phyloP scores from a whole-genome alignment of 192 early-diverging fungal species.

The Mortierella alpina region DNA sequence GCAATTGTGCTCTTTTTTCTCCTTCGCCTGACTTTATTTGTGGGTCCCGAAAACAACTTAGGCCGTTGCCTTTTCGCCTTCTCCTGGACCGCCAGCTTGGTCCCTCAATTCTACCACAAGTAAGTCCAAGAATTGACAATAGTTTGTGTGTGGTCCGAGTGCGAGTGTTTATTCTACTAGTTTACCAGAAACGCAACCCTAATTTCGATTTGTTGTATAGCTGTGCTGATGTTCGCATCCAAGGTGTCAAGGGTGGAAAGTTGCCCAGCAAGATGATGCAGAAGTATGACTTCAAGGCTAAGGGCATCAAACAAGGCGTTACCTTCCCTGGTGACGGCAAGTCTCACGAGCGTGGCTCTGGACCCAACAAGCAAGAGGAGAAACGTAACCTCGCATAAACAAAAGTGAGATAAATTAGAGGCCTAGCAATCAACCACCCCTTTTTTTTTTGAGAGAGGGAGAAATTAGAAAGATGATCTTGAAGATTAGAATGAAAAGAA shows the following conservation, averaged over 20 bases:
- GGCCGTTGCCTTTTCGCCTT: conserved; percentile 37
- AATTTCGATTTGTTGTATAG: background rate
- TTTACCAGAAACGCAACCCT: background rate
- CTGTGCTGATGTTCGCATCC: conserved; percentile 40
- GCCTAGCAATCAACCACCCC: too few relatives aligned
- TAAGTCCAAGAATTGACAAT: conserved; percentile 8
- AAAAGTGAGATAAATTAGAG: too few relatives aligned
- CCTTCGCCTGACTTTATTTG: background rate
- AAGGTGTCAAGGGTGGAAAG: conserved; percentile 33
- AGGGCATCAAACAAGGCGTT: conserved; percentile 19
- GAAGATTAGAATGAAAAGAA: too few relatives aligned
- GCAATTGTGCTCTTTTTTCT: background rate
- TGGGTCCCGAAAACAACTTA: background rate
- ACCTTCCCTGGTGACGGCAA: conserved; percentile 37
- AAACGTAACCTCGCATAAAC: too few relatives aligned
- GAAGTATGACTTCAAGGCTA: conserved; percentile 31
- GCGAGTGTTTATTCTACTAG: background rate
- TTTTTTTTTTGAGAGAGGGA: too few relatives aligned
- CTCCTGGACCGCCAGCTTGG: conserved; percentile 34
- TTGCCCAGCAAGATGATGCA: conserved; percentile 31
- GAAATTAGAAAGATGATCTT: too few relatives aligned
- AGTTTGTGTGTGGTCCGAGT: background rate
- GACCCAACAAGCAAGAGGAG: conserved; percentile 8
- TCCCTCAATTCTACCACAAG: conserved; percentile 46
- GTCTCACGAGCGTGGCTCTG: conserved; percentile 25